A percentile compares a stretch with the other conserved stretches of the same genome.
phyloP scores from a whole-genome alignment of 495 filamentous ascomycete species.

The Apodospora peruviana region DNA sequence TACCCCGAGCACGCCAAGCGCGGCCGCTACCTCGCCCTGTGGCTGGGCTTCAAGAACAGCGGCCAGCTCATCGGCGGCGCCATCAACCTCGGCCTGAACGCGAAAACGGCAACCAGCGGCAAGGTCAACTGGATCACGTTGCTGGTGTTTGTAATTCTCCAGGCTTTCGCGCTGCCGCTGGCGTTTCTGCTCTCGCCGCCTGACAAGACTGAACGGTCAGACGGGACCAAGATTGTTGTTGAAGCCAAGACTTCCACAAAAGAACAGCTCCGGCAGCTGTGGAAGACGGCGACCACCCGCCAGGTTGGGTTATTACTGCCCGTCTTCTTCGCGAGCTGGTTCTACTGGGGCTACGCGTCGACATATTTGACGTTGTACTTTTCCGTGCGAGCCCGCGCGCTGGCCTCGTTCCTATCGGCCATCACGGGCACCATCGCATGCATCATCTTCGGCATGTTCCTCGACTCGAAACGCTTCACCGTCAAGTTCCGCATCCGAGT shows the following conservation, averaged over 20 bases:
- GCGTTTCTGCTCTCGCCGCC: conserved; percentile 48
- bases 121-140: conserved; percentile 53
- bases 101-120: conserved; percentile 36
- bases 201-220: conserved; percentile 22
- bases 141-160: conserved; percentile 48
- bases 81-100: conserved; percentile 53
- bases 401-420: conserved; percentile 9
- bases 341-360: conserved; percentile 31
- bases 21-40: conserved; percentile 20
- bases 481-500: conserved; percentile 1
- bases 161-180: conserved; percentile 47
- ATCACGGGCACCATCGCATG: conserved; percentile 22
- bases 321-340: conserved; percentile 31
- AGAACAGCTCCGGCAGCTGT: conserved; percentile 15
- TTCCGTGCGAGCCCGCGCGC: conserved; percentile 27
- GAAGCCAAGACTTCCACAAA: conserved; percentile 21
- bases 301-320: conserved; percentile 18
- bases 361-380: conserved; percentile 30
- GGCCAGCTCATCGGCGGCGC: conserved; percentile 51
- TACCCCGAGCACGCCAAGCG: background rate
- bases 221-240: conserved; percentile 19
- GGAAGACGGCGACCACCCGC: conserved; percentile 18
- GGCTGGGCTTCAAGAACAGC: conserved; percentile 52
- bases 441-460: conserved; percentile 1
- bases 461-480: conserved; percentile 1